These are phyloP conservation scores for Fusarium guadeloupense DNA, from an alignment of 2,329 filamentous ascomycete genomes.

Conservation along the genomic window DNA sequence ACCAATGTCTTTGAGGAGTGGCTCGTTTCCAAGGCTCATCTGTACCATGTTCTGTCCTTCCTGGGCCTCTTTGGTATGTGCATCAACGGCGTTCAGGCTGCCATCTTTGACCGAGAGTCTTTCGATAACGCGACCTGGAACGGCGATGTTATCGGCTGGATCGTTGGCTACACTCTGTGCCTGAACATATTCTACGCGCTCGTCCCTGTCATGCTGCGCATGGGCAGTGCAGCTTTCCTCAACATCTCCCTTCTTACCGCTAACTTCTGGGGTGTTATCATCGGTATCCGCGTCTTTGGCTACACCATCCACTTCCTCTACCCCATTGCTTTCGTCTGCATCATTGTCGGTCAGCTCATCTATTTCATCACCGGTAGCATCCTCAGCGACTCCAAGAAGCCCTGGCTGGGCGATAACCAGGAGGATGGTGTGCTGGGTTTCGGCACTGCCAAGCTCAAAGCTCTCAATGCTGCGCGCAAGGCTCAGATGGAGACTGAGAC, in stretches of 20 bases:
- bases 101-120: slow-evolving; percentile 85
- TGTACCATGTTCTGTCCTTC: slow-evolving; percentile 94
- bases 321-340: slow-evolving; percentile 92
- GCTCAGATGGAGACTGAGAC: slow-evolving; percentile 47
- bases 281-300: slow-evolving; percentile 87
- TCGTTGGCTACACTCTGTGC: slow-evolving; percentile 88
- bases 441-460: slow-evolving; percentile 85
- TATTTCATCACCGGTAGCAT: slow-evolving; percentile 89
- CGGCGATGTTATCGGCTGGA: slow-evolving; percentile 76
- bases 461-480: slow-evolving; percentile 65
- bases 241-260: slow-evolving; percentile 93
- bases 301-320: slow-evolving; percentile 88
- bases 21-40: slow-evolving; percentile 83
- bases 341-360: slow-evolving; percentile 83
- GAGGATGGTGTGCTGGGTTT: slow-evolving; percentile 80
- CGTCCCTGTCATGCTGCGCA: slow-evolving; percentile 86
- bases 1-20: slow-evolving; percentile 95
- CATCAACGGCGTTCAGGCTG: slow-evolving; percentile 91
- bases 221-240: slow-evolving; percentile 92
- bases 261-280: slow-evolving; percentile 97
- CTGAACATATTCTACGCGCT: slow-evolving; percentile 87
- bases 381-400: slow-evolving; percentile 90
- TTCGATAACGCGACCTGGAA: slow-evolving; percentile 75
- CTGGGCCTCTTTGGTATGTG: slow-evolving; percentile 86
- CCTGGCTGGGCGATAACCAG: slow-evolving; percentile 91